phyloP scores from a whole-genome alignment of 1,139 yeast genomes.

The Tardiomyces blankii region DNA sequence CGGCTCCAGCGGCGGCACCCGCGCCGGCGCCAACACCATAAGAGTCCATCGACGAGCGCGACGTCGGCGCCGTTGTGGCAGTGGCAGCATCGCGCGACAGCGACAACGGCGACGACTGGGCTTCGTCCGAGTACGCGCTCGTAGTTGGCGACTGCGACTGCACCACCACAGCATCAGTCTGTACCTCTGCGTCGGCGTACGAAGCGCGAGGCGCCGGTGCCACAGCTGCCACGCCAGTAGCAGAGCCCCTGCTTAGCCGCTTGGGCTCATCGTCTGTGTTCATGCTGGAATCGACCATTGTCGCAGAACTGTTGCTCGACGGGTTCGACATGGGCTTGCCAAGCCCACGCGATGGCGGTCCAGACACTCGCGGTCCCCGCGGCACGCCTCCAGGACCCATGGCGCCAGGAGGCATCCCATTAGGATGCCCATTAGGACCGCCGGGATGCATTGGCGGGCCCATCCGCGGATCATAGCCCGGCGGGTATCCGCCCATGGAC shows the following conservation, averaged over 20 bases:
- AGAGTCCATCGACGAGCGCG: neutral
- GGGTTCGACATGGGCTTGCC: neutral
- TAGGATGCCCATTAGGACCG: neutral
- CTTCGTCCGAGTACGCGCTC: neutral
- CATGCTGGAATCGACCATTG: slow-evolving; percentile 1
- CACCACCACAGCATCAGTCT: neutral
- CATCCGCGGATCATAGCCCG: neutral
- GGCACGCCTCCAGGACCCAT: neutral
- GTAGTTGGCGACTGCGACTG: neutral
- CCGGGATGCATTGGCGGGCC: too few relatives aligned
- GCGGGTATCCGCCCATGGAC: neutral
- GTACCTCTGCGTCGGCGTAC: neutral
- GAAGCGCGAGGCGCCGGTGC: neutral
- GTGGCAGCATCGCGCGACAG: neutral
- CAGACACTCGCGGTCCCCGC: neutral
- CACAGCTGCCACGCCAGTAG: neutral
- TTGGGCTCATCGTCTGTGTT: neutral
- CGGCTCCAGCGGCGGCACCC: neutral
- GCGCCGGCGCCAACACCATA: neutral
- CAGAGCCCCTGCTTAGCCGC: neutral
- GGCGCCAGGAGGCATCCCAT: neutral
- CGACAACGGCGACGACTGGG: neutral
- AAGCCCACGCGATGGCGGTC: neutral
- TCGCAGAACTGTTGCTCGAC: neutral
- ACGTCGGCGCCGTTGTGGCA: neutral